phyloP scores from a whole-genome alignment of 495 filamentous ascomycete genomes.

The Thermochaetoides thermophila region DNA sequence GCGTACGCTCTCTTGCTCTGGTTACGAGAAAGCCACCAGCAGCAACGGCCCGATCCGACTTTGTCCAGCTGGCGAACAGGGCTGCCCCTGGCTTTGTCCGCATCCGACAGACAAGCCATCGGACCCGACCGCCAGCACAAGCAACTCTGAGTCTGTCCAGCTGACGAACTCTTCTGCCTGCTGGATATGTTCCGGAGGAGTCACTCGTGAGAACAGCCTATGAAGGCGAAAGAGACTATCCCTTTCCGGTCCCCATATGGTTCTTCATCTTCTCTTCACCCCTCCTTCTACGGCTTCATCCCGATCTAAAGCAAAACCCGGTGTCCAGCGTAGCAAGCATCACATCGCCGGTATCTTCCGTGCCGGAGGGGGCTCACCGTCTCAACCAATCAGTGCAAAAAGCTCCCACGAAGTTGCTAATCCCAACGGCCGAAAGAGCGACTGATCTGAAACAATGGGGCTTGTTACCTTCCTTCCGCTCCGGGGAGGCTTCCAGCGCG shows the following conservation, averaged over 20 bases:
- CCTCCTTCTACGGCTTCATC: too few relatives aligned
- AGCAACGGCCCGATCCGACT: conserved; percentile 16
- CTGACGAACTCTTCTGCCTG: too few relatives aligned
- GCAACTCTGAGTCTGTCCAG: too few relatives aligned
- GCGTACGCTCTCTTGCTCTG: not conserved
- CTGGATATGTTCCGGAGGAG: too few relatives aligned
- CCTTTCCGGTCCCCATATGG: too few relatives aligned
- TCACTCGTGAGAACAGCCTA: too few relatives aligned
- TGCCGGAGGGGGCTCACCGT: too few relatives aligned
- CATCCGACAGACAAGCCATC: not conserved
- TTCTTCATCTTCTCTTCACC: too few relatives aligned
- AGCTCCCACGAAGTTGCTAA: conserved; percentile 2
- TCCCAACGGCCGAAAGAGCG: conserved; percentile 22
- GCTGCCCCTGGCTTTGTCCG: not conserved
- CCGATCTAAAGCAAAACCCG: too few relatives aligned
- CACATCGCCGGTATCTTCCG: too few relatives aligned
- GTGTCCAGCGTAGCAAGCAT: too few relatives aligned
- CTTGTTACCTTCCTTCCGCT: conserved; percentile 8
- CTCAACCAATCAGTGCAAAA: conserved; percentile 12
- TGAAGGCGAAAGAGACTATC: too few relatives aligned
- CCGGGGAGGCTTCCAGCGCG: conserved; percentile 6
- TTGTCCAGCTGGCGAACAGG: conserved; percentile 2
- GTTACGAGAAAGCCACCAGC: conserved; percentile 2
- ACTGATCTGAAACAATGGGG: conserved; percentile 22
- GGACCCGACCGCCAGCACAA: not conserved